Evolutionary conservation across 2,329 filamentous ascomycete genomes (phyloP), one percentile per base, ranked within the genome.

Genomic region (Dactylellina cionopaga): DNA sequence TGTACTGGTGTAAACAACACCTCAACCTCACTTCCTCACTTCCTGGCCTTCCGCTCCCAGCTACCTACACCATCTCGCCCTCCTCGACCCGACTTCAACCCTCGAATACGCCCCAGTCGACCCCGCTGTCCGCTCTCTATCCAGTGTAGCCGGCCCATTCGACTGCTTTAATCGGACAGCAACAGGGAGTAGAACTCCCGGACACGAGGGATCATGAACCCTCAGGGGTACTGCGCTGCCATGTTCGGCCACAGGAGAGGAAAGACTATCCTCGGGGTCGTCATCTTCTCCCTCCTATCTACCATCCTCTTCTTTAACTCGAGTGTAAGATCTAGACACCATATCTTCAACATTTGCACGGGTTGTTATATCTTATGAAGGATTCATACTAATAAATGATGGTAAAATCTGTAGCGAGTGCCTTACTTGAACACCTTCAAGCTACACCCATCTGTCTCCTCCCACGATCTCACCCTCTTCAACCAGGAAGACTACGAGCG

Each of bases 171-270:
- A 17, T 24, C 5, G 17, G 27, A 25, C 25, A 4, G n/a, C 17
- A 10, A 5, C 33, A 11, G 49, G 60, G 60, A 65, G 60, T 33
- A 39, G 17, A 19, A 15, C 60, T 55, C 41, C 60, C 60, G 25
- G 39, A 22, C 46, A 15, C 43, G 41, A 31, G 22, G 49, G 44
- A 19, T 27, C 54, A 71, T 71, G 66, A 58, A 63, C 65, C 65
- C 65, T 64, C 66, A 71, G 66, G 66, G 66, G 66, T 71, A 58
- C 66, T 71, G 56, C 44, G 24, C 60, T 41, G 66, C 58, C 58
- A 56, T 71, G 56, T 71, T 63, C 27, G 66, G 66, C 43, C 66
- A 71, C 35, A 43, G 56, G 31, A 71, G 66, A 71, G 66, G 66
- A 43, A 71, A 71, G 58, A 55, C 64, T 19, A 56, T 71, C 2